phyloP scores from a whole-genome alignment of 2,329 filamentous ascomycete species.

The Diaporthe eres region DNA sequence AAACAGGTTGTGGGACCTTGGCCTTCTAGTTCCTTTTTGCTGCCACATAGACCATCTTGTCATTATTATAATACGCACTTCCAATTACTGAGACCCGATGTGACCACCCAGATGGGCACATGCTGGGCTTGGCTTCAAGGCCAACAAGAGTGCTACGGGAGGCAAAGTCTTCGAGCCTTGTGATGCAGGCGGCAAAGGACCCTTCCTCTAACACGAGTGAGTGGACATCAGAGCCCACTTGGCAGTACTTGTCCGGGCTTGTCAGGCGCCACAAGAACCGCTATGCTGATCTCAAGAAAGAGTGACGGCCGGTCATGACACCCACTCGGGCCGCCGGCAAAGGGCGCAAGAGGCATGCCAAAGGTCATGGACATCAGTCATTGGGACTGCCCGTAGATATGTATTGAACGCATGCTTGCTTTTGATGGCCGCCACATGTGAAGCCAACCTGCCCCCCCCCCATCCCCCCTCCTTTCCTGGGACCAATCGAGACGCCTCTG shows the following conservation, averaged over 20 bases:
- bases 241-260: background rate
- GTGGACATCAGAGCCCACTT: background rate
- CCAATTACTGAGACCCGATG: background rate
- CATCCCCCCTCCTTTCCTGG: background rate
- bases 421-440: constrained; percentile 26
- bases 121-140: background rate
- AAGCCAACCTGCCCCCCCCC: background rate
- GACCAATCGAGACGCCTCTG: constrained; percentile 18
- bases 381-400: constrained; percentile 19
- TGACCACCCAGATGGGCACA: background rate
- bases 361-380: constrained; percentile 8
- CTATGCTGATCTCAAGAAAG: background rate
- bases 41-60: background rate
- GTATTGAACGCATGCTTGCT: constrained; percentile 34
- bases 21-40: background rate
- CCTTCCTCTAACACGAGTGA: background rate
- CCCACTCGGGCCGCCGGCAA: background rate
- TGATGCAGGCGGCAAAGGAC: background rate
- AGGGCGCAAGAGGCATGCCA: background rate
- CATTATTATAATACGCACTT: background rate
- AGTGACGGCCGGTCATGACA: background rate
- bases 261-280: background rate
- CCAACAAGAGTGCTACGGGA: background rate
- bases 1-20: background rate
- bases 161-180: background rate